Conservation (phyloP, 257 asterid genomes). For the Rauvolfia tetraphylla region DNA sequence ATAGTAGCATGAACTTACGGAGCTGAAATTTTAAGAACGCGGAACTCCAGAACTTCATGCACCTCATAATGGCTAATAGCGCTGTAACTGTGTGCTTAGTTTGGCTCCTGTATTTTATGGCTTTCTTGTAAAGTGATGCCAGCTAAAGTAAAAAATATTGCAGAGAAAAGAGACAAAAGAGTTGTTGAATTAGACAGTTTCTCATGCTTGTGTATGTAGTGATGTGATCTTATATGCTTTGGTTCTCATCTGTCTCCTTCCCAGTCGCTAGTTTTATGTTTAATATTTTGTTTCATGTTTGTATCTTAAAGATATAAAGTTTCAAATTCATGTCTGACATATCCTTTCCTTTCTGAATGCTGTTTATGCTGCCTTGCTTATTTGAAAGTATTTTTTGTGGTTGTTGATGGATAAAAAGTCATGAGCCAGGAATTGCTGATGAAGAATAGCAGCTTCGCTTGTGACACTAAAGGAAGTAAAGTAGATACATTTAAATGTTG, state of each 20-base stretch:
- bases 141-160: background rate
- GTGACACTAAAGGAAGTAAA: background rate
- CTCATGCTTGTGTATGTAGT: background rate
- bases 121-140: background rate
- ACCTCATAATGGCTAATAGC: background rate
- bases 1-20: background rate
- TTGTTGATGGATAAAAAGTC: background rate
- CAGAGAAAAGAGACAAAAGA: background rate
- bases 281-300: background rate
- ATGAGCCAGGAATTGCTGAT: background rate
- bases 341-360: background rate
- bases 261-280: background rate
- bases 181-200: background rate
- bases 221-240: background rate
- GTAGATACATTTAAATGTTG: background rate
- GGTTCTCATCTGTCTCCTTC: background rate
- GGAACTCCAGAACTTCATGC: background rate
- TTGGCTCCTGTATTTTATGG: background rate
- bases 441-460: background rate
- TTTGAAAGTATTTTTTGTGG: background rate
- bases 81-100: background rate
- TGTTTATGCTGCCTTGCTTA: background rate
- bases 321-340: background rate
- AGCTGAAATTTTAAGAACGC: background rate
- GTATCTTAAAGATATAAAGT: conserved; percentile 3